These are phyloP conservation scores for Mycothermus thermophilus DNA, from an alignment of 495 filamentous ascomycete genomes.

Conservation along the genomic window DNA sequence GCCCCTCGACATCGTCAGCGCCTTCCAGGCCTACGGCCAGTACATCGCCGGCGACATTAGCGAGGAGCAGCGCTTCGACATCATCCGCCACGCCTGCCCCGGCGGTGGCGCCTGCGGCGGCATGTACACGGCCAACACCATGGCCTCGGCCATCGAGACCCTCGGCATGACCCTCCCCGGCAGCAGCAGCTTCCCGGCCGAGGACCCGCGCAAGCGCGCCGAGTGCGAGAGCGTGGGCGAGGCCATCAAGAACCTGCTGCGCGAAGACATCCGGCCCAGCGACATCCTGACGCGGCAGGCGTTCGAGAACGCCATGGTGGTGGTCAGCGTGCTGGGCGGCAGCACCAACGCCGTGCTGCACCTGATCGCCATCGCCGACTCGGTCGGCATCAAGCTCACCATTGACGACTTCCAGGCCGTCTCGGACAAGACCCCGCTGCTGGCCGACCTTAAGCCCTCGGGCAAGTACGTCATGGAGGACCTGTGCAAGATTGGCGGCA, in stretches of 20 bases:
- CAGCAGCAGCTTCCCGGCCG: slow-evolving; percentile 83
- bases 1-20: slow-evolving; percentile 85
- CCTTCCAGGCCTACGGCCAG: slow-evolving; percentile 96
- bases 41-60: slow-evolving; percentile 82
- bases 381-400: slow-evolving; percentile 82
- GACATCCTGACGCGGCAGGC: slow-evolving; percentile 88
- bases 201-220: slow-evolving; percentile 67
- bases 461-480: slow-evolving; percentile 97
- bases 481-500: slow-evolving; percentile 79
- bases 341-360: slow-evolving; percentile 97
- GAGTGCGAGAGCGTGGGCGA: slow-evolving; percentile 77
- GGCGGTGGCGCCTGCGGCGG: slow-evolving; percentile 90
- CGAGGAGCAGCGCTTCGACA: slow-evolving; percentile 83
- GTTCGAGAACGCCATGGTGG: slow-evolving; percentile 92
- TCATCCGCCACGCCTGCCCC: slow-evolving; percentile 88
- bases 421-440: slow-evolving; percentile 79
- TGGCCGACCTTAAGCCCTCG: slow-evolving; percentile 92
- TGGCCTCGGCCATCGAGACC: slow-evolving; percentile 91
- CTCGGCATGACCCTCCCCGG: slow-evolving; percentile 94
- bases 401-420: slow-evolving; percentile 97
- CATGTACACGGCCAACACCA: slow-evolving; percentile 99
- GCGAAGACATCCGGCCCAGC: slow-evolving; percentile 72
- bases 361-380: slow-evolving; percentile 89
- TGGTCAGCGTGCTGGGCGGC: slow-evolving; percentile 89
- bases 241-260: slow-evolving; percentile 74